Base-by-base conservation (phyloP, 768 basidiomycete genomes). In the Lactarius psammicola region DNA sequence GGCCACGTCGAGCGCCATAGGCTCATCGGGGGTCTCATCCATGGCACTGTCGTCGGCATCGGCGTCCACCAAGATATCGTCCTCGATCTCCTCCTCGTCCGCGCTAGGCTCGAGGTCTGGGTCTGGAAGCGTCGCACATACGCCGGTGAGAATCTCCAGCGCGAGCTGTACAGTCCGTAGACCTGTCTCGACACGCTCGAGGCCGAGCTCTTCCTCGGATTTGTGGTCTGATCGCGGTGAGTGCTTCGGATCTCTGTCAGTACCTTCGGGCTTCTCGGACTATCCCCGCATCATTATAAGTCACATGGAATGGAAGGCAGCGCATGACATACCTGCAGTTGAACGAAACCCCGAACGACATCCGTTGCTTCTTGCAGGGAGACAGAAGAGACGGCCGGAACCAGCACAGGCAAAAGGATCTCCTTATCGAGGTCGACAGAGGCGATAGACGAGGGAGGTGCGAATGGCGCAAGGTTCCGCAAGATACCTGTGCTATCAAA, bases 71-170 rank as follows among this genome's bases (percentile, higher is more conserved):
- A 80, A 75, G 36, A 79, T 81, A 71, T 82, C 80, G 30, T 72
- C 73, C 20, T 74, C 77, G 44, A 70, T 74, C 20, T 69, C 75
- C n/a, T 72, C 75, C 10, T 74, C 78, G 38, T 68, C 75, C 6
- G 75, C 77, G 46, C 70, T 71, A 62, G 73, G 74, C 38, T 78
- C 65, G 53, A 80, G 77, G 61, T 87, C 85, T 20, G 89, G 85
- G 71, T 94, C 92, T 5, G 92, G 92, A 46, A 97, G 77, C 7
- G 87, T 92, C 23, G 94, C 94, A 73, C 92, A 97, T n/a, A 84
- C 80, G 34, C 89, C 89, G 0, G 94, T 95, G 68, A 97, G 75
- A 57, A 97, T 86, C 76, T 98, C 95, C 31, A 97, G 79, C n/a
- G 89, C 86, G 36, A 95, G 81, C 68, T 90, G 89, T 13, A 92